Conservation (phyloP, 371 early-diverging fungal genomes). For the Rhizopus sp. region DNA sequence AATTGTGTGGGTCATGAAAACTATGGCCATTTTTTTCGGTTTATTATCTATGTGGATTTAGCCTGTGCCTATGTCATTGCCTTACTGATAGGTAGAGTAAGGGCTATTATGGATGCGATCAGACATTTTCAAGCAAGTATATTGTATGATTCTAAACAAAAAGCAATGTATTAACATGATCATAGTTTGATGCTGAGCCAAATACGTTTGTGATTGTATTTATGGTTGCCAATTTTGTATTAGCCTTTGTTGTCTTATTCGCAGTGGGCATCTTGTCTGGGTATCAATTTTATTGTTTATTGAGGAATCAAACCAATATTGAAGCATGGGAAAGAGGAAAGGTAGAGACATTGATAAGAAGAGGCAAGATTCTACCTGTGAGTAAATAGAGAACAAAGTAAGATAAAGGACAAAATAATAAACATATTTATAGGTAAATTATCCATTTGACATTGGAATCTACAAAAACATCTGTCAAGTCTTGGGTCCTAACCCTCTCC, state of each 20-base stretch:
- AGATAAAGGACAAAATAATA: no score
- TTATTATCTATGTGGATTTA: constrained; percentile 71
- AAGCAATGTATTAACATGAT: neutral
- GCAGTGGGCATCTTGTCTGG: constrained; percentile 81
- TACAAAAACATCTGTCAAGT: constrained; percentile 77
- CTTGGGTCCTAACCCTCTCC: constrained; percentile 66
- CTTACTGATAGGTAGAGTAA: constrained; percentile 40
- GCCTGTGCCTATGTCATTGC: constrained; percentile 53
- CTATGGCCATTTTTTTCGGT: constrained; percentile 89
- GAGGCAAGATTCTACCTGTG: constrained; percentile 64
- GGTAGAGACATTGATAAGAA: constrained; percentile 72
- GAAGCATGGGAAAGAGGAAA: constrained; percentile 85
- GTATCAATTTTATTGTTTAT: constrained; percentile 84
- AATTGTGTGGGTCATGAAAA: constrained; percentile 94
- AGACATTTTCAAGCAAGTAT: constrained; percentile 39
- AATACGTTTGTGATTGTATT: constrained; percentile 64
- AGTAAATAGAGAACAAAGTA: constrained; percentile 6
- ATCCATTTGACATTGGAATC: constrained; percentile 85
- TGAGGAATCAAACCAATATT: constrained; percentile 92
- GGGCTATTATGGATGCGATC: constrained; percentile 38
- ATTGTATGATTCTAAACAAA: neutral
- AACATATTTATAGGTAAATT: constrained; percentile 23
- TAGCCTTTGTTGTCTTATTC: constrained; percentile 73
- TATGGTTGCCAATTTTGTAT: constrained; percentile 74
- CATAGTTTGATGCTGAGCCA: constrained; percentile 58